Conservation (phyloP, 1,284 basidiomycete genomes). For the Laetiporus sulphureus region DNA sequence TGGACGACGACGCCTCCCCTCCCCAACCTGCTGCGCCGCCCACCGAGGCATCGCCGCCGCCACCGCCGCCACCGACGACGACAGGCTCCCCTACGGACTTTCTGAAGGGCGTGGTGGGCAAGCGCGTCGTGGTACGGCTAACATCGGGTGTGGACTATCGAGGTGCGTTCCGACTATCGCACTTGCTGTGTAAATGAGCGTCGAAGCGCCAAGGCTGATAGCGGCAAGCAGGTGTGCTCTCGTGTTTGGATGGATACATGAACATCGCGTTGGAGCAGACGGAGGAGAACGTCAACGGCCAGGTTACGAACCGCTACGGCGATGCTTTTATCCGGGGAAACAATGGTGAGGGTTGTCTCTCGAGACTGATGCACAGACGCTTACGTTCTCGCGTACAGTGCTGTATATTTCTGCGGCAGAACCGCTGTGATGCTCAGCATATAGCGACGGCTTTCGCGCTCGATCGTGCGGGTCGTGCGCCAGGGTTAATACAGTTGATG, state of each 20-base stretch:
- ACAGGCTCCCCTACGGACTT: conserved; percentile 86
- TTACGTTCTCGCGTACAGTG: conserved; percentile 14
- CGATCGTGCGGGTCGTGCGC: no score
- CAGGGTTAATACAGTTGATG: no score
- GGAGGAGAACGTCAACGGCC: conserved; percentile 88
- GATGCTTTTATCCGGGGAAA: conserved; percentile 96
- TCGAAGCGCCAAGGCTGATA: no score
- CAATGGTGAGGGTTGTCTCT: conserved; percentile 82
- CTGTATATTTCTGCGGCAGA: conserved; percentile 30
- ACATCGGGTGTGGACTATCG: conserved; percentile 97
- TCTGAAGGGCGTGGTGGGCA: conserved; percentile 91
- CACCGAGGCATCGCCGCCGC: conserved; percentile 30
- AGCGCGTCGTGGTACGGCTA: conserved; percentile 88
- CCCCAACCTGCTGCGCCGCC: conserved; percentile 25
- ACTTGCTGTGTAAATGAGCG: no score
- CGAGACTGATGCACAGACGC: background rate
- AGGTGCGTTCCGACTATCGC: no score
- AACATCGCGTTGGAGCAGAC: conserved; percentile 98
- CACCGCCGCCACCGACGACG: conserved; percentile 38
- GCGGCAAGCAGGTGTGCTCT: conserved; percentile 88
- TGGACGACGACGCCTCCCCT: conserved; percentile 22
- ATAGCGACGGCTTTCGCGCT: no score
- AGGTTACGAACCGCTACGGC: conserved; percentile 83
- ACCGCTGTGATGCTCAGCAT: conserved; percentile 20
- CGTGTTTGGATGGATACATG: conserved; percentile 97